A percentile compares a stretch with the other conserved stretches of the same genome.
These are phyloP conservation scores for Aspergillus fumigatiaffinis DNA, from an alignment of 2,329 filamentous ascomycete genomes.

Conservation along the genomic window DNA sequence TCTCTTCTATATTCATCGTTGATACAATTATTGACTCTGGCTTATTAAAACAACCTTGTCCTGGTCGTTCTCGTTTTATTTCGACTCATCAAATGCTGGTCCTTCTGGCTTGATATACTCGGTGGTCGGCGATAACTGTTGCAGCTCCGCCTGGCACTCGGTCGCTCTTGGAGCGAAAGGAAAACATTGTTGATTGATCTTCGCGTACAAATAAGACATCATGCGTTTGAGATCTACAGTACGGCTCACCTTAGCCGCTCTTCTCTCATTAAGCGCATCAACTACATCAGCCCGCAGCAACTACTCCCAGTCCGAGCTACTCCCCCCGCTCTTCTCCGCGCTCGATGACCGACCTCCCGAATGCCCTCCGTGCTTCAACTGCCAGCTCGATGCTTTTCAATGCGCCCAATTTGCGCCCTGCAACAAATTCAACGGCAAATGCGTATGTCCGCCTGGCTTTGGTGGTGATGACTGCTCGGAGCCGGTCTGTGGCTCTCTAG, in stretches of 20 bases:
- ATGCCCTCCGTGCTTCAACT: conserved; percentile 76
- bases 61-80: neutral
- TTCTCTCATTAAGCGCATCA: conserved; percentile 22
- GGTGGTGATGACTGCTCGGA: conserved; percentile 90
- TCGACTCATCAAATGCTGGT: neutral
- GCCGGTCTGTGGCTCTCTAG: conserved; percentile 86
- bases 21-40: neutral
- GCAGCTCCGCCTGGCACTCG: neutral
- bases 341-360: conserved; percentile 64
- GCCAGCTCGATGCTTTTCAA: conserved; percentile 84
- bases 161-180: neutral
- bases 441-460: conserved; percentile 85
- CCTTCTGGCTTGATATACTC: neutral
- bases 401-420: conserved; percentile 89
- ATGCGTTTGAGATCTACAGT: conserved; percentile 26
- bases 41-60: neutral
- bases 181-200: neutral
- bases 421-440: conserved; percentile 87
- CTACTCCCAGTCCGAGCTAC: conserved; percentile 58
- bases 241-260: conserved; percentile 21
- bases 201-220: conserved; percentile 10
- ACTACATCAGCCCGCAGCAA: conserved; percentile 39
- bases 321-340: conserved; percentile 64
- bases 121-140: neutral
- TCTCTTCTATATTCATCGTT: neutral